Evolutionary conservation across 192 early-diverging fungal genomes (phyloP).

Genomic region (Phycomyces blakesleeanus): DNA sequence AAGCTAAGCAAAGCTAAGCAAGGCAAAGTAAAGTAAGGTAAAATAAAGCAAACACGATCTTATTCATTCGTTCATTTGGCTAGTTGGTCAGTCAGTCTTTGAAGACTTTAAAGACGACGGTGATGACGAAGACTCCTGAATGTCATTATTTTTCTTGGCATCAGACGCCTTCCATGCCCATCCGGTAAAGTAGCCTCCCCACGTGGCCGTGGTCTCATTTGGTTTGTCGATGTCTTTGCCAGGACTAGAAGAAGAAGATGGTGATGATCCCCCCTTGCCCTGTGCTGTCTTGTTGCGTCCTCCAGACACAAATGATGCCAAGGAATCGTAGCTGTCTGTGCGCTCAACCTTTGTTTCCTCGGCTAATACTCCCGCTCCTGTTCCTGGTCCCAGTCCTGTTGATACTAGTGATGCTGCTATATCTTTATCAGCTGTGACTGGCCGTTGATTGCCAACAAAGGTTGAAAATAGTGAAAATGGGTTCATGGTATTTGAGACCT

Average conservation of each 20-base stretch:
- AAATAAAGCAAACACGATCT: no score
- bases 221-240: not conserved
- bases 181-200: conserved; percentile 14
- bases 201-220: not conserved
- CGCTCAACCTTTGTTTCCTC: conserved; percentile 6
- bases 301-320: conserved; percentile 19
- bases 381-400: not conserved
- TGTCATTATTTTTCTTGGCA: not conserved
- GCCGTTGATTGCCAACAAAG: no score
- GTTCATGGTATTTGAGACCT: no score
- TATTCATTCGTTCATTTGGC: not conserved
- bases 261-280: not conserved
- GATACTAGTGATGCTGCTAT: no score
- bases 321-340: conserved; percentile 23
- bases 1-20: no score
- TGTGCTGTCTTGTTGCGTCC: not conserved
- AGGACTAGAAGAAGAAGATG: not conserved
- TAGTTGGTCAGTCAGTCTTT: not conserved
- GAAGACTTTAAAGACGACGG: no score
- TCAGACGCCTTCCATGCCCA: conserved; percentile 8
- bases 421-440: not conserved
- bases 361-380: not conserved
- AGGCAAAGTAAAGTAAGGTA: no score
- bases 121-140: conserved; percentile 2
- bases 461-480: no score